Conservation (phyloP, 1,284 basidiomycete species). For the Pyrrhoderma lamaoense region DNA sequence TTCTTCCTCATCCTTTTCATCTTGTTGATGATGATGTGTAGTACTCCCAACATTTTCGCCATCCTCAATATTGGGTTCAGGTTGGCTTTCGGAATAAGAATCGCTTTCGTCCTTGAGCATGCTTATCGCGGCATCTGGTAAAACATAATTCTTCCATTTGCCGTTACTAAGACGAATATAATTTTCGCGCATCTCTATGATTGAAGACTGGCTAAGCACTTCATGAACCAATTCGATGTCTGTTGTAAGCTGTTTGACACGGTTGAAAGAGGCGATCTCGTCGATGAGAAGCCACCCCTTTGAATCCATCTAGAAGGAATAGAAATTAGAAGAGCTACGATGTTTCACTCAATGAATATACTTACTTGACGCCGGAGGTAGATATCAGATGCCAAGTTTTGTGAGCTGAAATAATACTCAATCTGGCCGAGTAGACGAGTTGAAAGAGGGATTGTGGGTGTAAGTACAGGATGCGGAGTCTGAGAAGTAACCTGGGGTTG, state of each 20-base stretch:
- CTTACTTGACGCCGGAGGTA: conserved; percentile 68
- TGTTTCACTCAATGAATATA: conserved; percentile 11
- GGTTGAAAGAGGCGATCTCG: conserved; percentile 81
- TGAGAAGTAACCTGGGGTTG: conserved; percentile 19
- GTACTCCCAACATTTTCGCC: conserved; percentile 19
- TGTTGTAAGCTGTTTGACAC: conserved; percentile 63
- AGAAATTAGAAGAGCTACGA: conserved; percentile 12
- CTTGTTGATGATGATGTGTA: conserved; percentile 11
- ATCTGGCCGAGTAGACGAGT: conserved; percentile 72
- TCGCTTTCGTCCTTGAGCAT: conserved; percentile 27
- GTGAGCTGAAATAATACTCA: conserved; percentile 83
- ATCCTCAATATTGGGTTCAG: not conserved
- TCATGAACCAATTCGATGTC: conserved; percentile 66
- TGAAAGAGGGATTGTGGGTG: conserved; percentile 47
- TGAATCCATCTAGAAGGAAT: conserved; percentile 75
- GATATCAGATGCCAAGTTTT: conserved; percentile 81
- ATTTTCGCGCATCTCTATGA: conserved; percentile 67
- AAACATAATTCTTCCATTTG: conserved; percentile 58
- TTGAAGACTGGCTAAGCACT: conserved; percentile 57
- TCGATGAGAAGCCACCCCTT: conserved; percentile 81
- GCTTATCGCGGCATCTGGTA: conserved; percentile 59
- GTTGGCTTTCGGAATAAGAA: not conserved
- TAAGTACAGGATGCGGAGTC: conserved; percentile 36
- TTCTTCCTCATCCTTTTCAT: conserved; percentile 36
- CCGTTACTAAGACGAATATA: conserved; percentile 58